A percentile compares a stretch with the other conserved stretches of the same genome.
phyloP scores from a whole-genome alignment of 2,329 filamentous ascomycete species.

The Coleophoma cylindrospora region DNA sequence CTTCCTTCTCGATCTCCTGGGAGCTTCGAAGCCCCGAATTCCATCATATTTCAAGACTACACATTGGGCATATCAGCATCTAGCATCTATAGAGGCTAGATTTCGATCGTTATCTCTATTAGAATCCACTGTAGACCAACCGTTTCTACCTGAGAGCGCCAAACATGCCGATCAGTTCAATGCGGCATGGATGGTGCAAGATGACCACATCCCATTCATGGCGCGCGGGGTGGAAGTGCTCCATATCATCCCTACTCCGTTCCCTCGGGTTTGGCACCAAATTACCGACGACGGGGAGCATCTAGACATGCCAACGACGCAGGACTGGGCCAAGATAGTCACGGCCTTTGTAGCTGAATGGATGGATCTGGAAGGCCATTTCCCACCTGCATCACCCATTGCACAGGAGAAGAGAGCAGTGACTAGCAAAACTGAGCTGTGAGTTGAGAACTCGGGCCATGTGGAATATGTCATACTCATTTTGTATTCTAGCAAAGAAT shows the following conservation, averaged over 20 bases:
- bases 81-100: constrained; percentile 70
- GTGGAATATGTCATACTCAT: constrained; percentile 12
- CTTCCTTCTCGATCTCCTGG: constrained; percentile 85
- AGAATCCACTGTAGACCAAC: constrained; percentile 48
- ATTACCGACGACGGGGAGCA: constrained; percentile 80
- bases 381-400: constrained; percentile 12
- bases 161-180: constrained; percentile 46
- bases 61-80: constrained; percentile 83
- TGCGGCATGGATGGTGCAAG: constrained; percentile 54
- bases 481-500: constrained; percentile 1
- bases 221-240: constrained; percentile 78
- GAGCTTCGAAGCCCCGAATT: constrained; percentile 60
- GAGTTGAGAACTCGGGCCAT: constrained; percentile 17
- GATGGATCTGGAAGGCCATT: constrained; percentile 63
- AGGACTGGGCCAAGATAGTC: constrained; percentile 84
- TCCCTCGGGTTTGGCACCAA: constrained; percentile 83
- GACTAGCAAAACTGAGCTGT: constrained; percentile 23
- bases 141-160: constrained; percentile 63
- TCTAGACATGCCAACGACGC: constrained; percentile 71
- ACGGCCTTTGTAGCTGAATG: constrained; percentile 86
- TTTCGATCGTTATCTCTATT: constrained; percentile 64
- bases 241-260: constrained; percentile 81
- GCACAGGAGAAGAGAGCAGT: constrained; percentile 11
- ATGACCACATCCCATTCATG: constrained; percentile 94
- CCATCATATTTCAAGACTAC: constrained; percentile 87